Evolutionary conservation across 1,139 yeast species (phyloP).

Genomic region (Kurtzmaniella quercitrusa): DNA sequence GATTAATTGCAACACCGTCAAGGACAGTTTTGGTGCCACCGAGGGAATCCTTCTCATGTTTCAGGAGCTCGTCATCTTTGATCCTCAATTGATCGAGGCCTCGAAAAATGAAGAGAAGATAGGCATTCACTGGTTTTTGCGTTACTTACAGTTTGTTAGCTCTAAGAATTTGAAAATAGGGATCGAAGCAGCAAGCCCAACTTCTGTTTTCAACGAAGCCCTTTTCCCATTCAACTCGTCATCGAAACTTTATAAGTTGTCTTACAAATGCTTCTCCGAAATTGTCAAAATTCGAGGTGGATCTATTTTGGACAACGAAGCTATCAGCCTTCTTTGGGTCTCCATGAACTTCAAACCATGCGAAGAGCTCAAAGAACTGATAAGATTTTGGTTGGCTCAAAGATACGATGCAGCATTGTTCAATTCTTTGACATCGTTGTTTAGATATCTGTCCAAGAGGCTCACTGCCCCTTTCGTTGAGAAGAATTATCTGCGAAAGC

Average conservation of each 20-base stretch:
- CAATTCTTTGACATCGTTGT: slow-evolving; percentile 33
- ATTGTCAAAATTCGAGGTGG: slow-evolving; percentile 36
- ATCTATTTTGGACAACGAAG: slow-evolving; percentile 29
- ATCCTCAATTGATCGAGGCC: slow-evolving; percentile 30
- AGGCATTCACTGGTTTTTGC: slow-evolving; percentile 19
- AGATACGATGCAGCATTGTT: slow-evolving; percentile 38
- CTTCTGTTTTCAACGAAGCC: slow-evolving; percentile 29
- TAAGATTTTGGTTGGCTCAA: slow-evolving; percentile 40
- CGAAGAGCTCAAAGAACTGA: slow-evolving; percentile 27
- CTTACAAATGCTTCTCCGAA: slow-evolving; percentile 39
- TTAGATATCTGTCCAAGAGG: slow-evolving; percentile 34
- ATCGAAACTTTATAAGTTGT: slow-evolving; percentile 29
- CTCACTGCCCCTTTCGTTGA: slow-evolving; percentile 38
- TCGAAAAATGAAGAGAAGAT: slow-evolving; percentile 15
- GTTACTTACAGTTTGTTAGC: slow-evolving; percentile 28
- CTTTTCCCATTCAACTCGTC: slow-evolving; percentile 41
- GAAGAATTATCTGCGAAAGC: slow-evolving; percentile 35
- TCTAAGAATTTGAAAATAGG: slow-evolving; percentile 38
- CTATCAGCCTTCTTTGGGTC: slow-evolving; percentile 37
- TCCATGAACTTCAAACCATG: slow-evolving; percentile 43
- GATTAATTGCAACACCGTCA: slow-evolving; percentile 27
- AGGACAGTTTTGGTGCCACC: slow-evolving; percentile 26
- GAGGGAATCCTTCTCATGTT: slow-evolving; percentile 25
- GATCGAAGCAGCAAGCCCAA: slow-evolving; percentile 27
- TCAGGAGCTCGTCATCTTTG: slow-evolving; percentile 40